These are phyloP conservation scores for Saraca asoca DNA, from an alignment of 331 rosid genomes.

Conservation along the genomic window DNA sequence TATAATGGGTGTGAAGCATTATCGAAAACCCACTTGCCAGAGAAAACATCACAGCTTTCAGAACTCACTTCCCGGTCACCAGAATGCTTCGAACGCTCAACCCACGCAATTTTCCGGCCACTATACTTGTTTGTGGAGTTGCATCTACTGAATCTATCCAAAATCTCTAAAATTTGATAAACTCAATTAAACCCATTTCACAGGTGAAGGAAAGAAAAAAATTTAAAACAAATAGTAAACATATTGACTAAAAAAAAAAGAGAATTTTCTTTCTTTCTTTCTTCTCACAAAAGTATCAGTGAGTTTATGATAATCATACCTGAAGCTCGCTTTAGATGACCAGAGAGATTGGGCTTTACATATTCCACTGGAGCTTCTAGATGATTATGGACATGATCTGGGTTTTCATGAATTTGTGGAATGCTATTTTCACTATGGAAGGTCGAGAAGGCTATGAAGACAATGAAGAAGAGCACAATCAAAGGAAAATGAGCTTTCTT, in stretches of 20 bases:
- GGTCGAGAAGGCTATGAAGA: slow-evolving; percentile 59
- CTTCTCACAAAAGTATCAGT: neutral
- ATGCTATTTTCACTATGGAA: slow-evolving; percentile 68
- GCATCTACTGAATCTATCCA: slow-evolving; percentile 89
- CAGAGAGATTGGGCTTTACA: slow-evolving; percentile 73
- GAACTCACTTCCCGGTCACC: slow-evolving; percentile 45
- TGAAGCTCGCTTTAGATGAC: slow-evolving; percentile 37
- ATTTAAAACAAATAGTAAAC: slow-evolving; percentile 30
- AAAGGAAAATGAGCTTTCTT: slow-evolving; percentile 69
- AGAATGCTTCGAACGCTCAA: slow-evolving; percentile 14
- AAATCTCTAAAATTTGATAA: slow-evolving; percentile 52
- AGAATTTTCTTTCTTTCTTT: neutral
- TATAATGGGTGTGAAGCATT: slow-evolving; percentile 76
- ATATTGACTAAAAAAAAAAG: neutral
- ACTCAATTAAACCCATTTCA: slow-evolving; percentile 36
- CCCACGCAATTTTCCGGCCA: slow-evolving; percentile 68
- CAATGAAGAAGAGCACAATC: slow-evolving; percentile 52
- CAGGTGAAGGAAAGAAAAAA: slow-evolving; percentile 29
- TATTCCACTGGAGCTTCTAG: slow-evolving; percentile 50
- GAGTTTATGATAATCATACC: slow-evolving; percentile 44
- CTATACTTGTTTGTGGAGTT: slow-evolving; percentile 73
- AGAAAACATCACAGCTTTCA: slow-evolving; percentile 73
- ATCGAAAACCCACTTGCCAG: slow-evolving; percentile 89
- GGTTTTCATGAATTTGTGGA: slow-evolving; percentile 59
- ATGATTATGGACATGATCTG: slow-evolving; percentile 50